phyloP scores from a whole-genome alignment of 495 filamentous ascomycete species.

The Baudoinia panamericana region DNA sequence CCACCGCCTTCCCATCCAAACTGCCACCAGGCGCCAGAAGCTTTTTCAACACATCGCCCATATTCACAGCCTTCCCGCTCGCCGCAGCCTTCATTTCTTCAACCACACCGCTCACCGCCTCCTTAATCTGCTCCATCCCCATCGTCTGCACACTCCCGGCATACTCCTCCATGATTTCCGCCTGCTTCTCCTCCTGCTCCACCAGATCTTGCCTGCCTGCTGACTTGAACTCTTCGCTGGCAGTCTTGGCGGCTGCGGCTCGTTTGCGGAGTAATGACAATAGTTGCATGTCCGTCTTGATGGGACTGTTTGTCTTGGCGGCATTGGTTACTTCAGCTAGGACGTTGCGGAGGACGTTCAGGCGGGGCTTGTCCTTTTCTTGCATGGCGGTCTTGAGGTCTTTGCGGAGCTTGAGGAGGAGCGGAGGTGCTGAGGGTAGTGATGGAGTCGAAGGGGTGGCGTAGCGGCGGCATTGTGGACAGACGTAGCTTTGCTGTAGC shows the following conservation, averaged over 20 bases:
- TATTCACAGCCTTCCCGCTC: slow-evolving; percentile 27
- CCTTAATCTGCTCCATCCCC: slow-evolving; percentile 36
- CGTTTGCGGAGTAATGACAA: slow-evolving; percentile 47
- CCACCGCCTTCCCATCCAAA: slow-evolving; percentile 12
- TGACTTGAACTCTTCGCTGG: slow-evolving; percentile 39
- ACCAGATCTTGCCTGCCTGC: slow-evolving; percentile 43
- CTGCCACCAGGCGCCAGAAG: slow-evolving; percentile 6
- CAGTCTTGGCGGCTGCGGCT: slow-evolving; percentile 34
- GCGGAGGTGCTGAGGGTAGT: slow-evolving; percentile 24
- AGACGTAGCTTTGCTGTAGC: neutral
- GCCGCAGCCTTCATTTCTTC: slow-evolving; percentile 32
- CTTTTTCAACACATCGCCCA: slow-evolving; percentile 16
- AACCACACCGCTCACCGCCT: slow-evolving; percentile 34
- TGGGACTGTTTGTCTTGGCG: slow-evolving; percentile 45
- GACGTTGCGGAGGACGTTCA: slow-evolving; percentile 45
- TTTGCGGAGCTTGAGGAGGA: slow-evolving; percentile 36
- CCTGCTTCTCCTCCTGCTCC: slow-evolving; percentile 44
- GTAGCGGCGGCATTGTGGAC: slow-evolving; percentile 22
- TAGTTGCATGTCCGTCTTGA: slow-evolving; percentile 45
- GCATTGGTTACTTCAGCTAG: slow-evolving; percentile 52
- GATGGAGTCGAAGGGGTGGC: slow-evolving; percentile 12
- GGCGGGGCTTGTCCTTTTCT: slow-evolving; percentile 42
- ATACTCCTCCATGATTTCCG: slow-evolving; percentile 45
- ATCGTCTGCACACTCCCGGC: slow-evolving; percentile 38
- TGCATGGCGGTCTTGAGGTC: slow-evolving; percentile 52